Evolutionary conservation across 2,329 filamentous ascomycete species (phyloP).

Genomic region (Cytospora piceicola): DNA sequence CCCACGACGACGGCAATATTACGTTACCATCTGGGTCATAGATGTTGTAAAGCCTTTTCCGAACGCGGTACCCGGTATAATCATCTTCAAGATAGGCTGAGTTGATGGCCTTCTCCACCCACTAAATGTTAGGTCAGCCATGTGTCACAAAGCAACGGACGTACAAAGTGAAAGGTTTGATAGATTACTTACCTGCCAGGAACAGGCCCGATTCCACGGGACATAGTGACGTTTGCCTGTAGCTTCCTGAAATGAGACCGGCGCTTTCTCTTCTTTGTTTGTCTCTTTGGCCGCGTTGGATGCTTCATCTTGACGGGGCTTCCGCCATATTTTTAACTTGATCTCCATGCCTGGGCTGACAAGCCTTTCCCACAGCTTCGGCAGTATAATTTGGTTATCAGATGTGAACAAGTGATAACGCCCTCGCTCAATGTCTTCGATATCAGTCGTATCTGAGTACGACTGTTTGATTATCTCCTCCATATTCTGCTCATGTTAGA

Average conservation of each 20-base stretch:
- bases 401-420: conserved; percentile 1
- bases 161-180: not conserved
- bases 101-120: not conserved
- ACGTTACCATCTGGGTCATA: not conserved
- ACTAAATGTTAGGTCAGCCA: not conserved
- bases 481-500: not conserved
- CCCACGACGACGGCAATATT: not conserved
- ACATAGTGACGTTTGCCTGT: not conserved
- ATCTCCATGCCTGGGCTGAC: conserved; percentile 3
- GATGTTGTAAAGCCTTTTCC: not conserved
- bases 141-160: not conserved
- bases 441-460: not conserved
- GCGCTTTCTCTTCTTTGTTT: too few species aligned
- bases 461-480: conserved; percentile 7
- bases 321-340: not conserved
- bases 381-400: not conserved
- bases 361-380: not conserved
- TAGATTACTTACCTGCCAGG: conserved; percentile 1
- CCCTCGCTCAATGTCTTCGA: not conserved
- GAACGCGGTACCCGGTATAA: not conserved
- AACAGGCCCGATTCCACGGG: not conserved
- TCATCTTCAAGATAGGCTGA: not conserved
- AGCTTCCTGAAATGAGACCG: not conserved
- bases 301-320: not conserved
- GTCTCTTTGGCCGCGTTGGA: not conserved